These are phyloP conservation scores for Antitrichia curtipendula DNA, from an alignment of 225 moss, liverwort and hornwort species.

Conservation along the genomic window DNA sequence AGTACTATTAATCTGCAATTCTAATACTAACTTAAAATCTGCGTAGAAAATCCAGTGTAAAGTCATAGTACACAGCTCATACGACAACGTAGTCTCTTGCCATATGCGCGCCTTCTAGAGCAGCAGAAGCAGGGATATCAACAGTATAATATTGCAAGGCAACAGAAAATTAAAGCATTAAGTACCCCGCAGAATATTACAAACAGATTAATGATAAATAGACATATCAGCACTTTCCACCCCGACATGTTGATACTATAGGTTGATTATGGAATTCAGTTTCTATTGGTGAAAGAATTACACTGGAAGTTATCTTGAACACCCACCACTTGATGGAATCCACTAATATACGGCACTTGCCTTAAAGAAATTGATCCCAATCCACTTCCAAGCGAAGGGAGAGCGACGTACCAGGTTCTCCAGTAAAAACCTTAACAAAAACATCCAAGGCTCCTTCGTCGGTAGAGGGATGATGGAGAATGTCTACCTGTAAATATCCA, in stretches of 20 bases:
- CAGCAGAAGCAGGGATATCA: background rate
- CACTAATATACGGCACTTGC: background rate
- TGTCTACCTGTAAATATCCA: constrained; percentile 56
- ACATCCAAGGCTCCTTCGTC: constrained; percentile 82
- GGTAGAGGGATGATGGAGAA: constrained; percentile 80
- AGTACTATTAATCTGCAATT: background rate
- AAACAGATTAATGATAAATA: background rate
- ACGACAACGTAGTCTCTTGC: background rate
- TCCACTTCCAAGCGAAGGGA: background rate
- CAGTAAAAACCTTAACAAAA: constrained; percentile 87
- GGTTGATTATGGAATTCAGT: background rate
- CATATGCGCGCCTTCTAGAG: background rate
- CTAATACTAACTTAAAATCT: background rate
- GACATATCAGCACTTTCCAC: background rate
- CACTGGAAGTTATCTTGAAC: background rate
- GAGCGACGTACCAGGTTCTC: constrained; percentile 55
- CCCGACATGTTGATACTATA: background rate
- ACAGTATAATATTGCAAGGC: background rate
- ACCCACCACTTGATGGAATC: background rate
- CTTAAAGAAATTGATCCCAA: background rate
- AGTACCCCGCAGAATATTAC: background rate
- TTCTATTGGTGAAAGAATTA: background rate
- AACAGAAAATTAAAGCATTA: background rate
- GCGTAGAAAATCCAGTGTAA: background rate
- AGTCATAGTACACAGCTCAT: background rate